Conservation (phyloP, 495 filamentous ascomycete genomes). For the Pyronema domesticum region DNA sequence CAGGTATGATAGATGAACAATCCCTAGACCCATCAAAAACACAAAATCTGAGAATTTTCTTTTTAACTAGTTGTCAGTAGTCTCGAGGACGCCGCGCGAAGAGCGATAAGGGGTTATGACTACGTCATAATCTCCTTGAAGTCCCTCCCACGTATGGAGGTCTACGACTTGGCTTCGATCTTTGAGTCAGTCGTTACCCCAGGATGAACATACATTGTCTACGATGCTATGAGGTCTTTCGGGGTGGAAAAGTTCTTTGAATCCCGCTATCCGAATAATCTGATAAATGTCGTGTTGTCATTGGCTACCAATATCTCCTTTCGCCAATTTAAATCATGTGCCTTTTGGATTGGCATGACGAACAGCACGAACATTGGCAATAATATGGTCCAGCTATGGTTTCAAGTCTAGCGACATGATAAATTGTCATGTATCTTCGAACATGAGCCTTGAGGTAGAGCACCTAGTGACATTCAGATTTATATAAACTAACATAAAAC, state of each 20-base stretch:
- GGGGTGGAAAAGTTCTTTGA: no score
- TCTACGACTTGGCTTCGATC: slow-evolving; percentile 78
- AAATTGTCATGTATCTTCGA: slow-evolving; percentile 80
- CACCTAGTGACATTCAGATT: no score
- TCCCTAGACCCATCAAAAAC: not conserved
- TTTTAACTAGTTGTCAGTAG: slow-evolving; percentile 57
- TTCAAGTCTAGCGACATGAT: slow-evolving; percentile 86
- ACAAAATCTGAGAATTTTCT: slow-evolving; percentile 7
- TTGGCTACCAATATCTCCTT: slow-evolving; percentile 86
- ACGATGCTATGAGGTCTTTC: slow-evolving; percentile 89
- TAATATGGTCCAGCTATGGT: slow-evolving; percentile 87
- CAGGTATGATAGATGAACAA: slow-evolving; percentile 44
- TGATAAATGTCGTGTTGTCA: slow-evolving; percentile 88
- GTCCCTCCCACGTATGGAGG: slow-evolving; percentile 84
- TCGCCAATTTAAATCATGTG: slow-evolving; percentile 66
- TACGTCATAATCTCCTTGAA: slow-evolving; percentile 97
- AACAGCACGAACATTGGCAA: slow-evolving; percentile 94
- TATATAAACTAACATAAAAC: no score
- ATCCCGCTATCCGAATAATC: slow-evolving; percentile 87
- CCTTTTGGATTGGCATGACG: slow-evolving; percentile 90
- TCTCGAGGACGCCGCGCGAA: slow-evolving; percentile 83
- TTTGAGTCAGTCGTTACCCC: slow-evolving; percentile 89
- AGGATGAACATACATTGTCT: slow-evolving; percentile 91
- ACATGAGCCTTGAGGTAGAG: slow-evolving; percentile 95
- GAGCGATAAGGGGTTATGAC: slow-evolving; percentile 71